Percentiles rank a stretch among this genome's conserved stretches.
Evolutionary conservation across 768 basidiomycete genomes (phyloP).

Genomic region (Boletales sp.): DNA sequence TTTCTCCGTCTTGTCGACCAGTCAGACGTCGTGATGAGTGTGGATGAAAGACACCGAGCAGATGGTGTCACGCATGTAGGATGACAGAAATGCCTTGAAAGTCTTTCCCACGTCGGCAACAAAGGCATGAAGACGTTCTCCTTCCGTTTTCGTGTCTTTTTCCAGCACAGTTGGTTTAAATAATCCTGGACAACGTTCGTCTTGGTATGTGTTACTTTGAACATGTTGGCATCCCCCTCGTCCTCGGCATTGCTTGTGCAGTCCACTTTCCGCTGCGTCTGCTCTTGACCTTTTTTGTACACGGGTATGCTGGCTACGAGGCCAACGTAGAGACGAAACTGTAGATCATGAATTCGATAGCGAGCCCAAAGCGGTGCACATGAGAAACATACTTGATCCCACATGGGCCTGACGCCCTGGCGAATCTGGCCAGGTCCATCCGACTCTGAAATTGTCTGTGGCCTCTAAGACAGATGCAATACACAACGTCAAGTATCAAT

Average conservation of each 20-base stretch:
- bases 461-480: constrained; percentile 26
- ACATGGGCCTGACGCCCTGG: constrained; percentile 27
- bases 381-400: constrained; percentile 26
- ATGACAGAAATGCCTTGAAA: constrained; percentile 66
- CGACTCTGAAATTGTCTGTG: constrained; percentile 29
- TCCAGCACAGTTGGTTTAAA: constrained; percentile 26
- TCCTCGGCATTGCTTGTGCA: constrained; percentile 32
- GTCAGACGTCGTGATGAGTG: constrained; percentile 3
- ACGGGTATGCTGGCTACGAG: constrained; percentile 26
- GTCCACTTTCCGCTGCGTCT: constrained; percentile 17
- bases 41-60: constrained; percentile 42
- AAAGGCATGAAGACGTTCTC: constrained; percentile 43
- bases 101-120: constrained; percentile 57
- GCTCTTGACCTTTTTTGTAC: constrained; percentile 20
- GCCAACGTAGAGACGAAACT: constrained; percentile 32
- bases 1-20: constrained; percentile 37
- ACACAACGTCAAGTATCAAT: constrained; percentile 10
- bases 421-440: constrained; percentile 29
- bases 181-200: constrained; percentile 25
- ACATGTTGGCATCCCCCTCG: constrained; percentile 23
- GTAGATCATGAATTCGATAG: constrained; percentile 1
- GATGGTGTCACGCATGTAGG: constrained; percentile 57
- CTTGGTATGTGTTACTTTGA: constrained; percentile 22
- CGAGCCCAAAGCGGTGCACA: no score
- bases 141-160: constrained; percentile 10